Conservation (phyloP, 495 filamentous ascomycete species). For the Tuber aestivum region DNA sequence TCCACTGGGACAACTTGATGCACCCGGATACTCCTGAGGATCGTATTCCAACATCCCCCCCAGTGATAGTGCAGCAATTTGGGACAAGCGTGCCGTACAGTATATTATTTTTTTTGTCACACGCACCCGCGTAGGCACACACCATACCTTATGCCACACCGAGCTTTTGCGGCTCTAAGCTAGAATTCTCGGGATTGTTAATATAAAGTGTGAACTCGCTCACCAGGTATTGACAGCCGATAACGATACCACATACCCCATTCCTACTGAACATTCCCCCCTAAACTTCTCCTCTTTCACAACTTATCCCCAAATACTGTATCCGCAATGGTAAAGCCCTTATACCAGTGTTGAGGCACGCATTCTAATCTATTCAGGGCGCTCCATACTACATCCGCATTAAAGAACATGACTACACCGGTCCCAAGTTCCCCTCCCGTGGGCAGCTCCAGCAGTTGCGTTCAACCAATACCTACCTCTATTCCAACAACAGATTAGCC, state of each 20-base stretch:
- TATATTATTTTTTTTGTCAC: not conserved
- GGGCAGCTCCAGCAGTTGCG: not conserved
- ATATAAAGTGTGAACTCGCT: not conserved
- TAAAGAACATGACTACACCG: not conserved
- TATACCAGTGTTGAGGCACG: not conserved
- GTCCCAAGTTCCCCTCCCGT: not conserved
- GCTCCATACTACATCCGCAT: not conserved
- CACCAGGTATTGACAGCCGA: not conserved
- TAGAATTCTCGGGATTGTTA: not conserved
- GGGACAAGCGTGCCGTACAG: not conserved
- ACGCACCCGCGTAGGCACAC: not conserved
- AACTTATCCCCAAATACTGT: not conserved
- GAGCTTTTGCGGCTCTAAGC: not conserved
- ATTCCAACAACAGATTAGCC: not conserved
- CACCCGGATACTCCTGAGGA: not conserved
- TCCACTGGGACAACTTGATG: not conserved
- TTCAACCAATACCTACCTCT: not conserved
- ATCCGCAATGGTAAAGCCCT: not conserved
- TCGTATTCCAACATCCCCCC: not conserved
- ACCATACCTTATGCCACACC: conserved; percentile 4
- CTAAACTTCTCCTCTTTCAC: not conserved
- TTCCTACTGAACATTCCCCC: not conserved
- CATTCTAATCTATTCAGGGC: not conserved
- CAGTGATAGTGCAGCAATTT: not conserved
- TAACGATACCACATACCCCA: not conserved